Base-by-base conservation (phyloP, 163 green algal species). In the Prototheca stagnorum region DNA sequence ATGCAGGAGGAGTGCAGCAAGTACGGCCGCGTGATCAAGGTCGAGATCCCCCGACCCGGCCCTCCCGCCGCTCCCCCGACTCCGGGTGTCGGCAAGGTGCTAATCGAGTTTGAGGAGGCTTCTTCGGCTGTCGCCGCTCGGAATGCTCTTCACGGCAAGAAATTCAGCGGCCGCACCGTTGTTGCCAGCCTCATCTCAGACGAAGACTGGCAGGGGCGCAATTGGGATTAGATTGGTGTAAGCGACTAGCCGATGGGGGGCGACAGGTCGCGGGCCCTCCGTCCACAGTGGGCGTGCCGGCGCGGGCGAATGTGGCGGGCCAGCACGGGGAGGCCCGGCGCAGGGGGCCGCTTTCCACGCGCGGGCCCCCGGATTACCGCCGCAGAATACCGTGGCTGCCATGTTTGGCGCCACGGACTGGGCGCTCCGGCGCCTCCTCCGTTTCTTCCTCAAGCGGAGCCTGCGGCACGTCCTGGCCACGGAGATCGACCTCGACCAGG, bases 1-100 rank as follows among this genome's bases (percentile, higher is more conserved):
- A 94, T 92, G 80, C 64, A 73, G 22, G 82, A 95, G 24, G 85
- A 97, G 75, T 92, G 81, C 54, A 53, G 49, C 39, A 91, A 89
- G 64, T 91, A 88, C 54, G 86, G 86, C 15, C 36, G 37, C 4
- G 63, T 83, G 22, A n/a, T 56, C 28, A 35, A 45, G 41, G 57
- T 53, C 40, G 59, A 88, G 44, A 91, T 93, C 35, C 82, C 75
- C 15, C 47, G 72, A 5, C 75, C 72, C 1, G 44, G 42, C 6
- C 29, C 54, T 0, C 46, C 54, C 7, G 60, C 42, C 22, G 26
- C 54, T 24, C 49, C 56, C 22, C 47, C 59, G 7, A 56, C 66
- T 0, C 48, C 54, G 5, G 77, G 75, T 7, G 42, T 85, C 14
- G 75, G 76, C 56, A 82, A 82, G 63, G 77, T 93, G 35, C 65